Evolutionary conservation across 2,329 filamentous ascomycete genomes (phyloP).

Genomic region (Trichoderma atrobrunneum): DNA sequence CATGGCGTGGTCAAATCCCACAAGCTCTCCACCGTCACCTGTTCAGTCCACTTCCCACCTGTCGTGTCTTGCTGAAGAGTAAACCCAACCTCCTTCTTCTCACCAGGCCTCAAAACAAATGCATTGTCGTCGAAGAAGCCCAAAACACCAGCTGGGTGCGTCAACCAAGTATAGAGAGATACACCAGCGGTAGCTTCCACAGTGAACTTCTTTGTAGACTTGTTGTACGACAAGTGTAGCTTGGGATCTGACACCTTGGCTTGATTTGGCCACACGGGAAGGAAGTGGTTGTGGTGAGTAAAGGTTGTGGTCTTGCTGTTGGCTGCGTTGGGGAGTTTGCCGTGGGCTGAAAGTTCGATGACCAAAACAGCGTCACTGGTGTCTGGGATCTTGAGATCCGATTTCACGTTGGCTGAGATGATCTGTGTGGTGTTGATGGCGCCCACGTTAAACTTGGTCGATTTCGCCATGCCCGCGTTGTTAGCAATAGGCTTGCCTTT

Average conservation of each 20-base stretch:
- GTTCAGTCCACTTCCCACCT: constrained; percentile 18
- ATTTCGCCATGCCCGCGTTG: constrained; percentile 17
- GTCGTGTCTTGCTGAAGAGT: constrained; percentile 19
- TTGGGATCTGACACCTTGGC: constrained; percentile 21
- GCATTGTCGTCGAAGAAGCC: constrained; percentile 25
- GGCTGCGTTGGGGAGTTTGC: constrained; percentile 18
- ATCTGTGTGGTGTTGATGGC: constrained; percentile 20
- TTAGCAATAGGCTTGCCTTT: constrained; percentile 14
- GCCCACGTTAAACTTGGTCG: constrained; percentile 16
- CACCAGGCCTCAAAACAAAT: constrained; percentile 20
- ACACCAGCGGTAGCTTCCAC: constrained; percentile 21
- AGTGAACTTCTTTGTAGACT: constrained; percentile 18
- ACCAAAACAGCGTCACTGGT: constrained; percentile 18
- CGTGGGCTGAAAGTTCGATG: constrained; percentile 17
- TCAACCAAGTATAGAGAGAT: constrained; percentile 23
- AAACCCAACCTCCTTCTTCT: constrained; percentile 22
- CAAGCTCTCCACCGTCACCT: constrained; percentile 21
- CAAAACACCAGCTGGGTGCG: constrained; percentile 19
- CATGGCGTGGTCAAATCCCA: constrained; percentile 21
- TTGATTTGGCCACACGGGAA: constrained; percentile 21
- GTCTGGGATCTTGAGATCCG: constrained; percentile 18
- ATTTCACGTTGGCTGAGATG: constrained; percentile 10
- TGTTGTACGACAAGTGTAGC: constrained; percentile 11
- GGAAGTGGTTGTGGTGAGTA: constrained; percentile 19
- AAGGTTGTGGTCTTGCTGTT: constrained; percentile 1